phyloP scores from a whole-genome alignment of 768 basidiomycete genomes.

The Candolleomyces eurysporus region DNA sequence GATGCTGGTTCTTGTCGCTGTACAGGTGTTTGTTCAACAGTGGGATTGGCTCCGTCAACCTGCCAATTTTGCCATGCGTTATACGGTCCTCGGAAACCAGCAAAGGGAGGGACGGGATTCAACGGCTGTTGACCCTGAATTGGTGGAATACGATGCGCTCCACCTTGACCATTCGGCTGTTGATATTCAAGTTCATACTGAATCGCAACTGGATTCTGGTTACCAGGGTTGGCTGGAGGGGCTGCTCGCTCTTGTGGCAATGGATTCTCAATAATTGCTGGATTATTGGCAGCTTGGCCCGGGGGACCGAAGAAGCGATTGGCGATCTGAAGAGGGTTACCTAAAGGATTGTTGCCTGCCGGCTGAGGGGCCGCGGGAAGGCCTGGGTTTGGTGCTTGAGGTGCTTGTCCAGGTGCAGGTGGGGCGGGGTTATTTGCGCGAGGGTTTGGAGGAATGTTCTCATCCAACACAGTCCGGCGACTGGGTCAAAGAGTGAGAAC shows the following conservation, averaged over 20 bases:
- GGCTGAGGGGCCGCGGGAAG: constrained; percentile 32
- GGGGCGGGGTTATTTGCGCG: constrained; percentile 17
- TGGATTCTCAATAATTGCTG: constrained; percentile 13
- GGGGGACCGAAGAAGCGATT: constrained; percentile 58
- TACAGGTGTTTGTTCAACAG: not conserved
- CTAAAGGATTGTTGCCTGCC: constrained; percentile 41
- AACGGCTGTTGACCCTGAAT: constrained; percentile 28
- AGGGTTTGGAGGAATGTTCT: constrained; percentile 31
- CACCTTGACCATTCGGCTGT: constrained; percentile 15
- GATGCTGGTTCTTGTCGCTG: not conserved
- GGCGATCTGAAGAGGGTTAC: constrained; percentile 51
- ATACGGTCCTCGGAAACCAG: constrained; percentile 63
- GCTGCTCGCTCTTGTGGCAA: constrained; percentile 12
- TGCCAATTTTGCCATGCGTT: constrained; percentile 70
- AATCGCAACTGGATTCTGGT: constrained; percentile 48
- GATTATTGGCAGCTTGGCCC: constrained; percentile 36
- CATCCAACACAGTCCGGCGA: constrained; percentile 75
- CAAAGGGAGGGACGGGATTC: constrained; percentile 51
- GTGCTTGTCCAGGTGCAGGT: constrained; percentile 20
- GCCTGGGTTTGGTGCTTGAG: constrained; percentile 29
- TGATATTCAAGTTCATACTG: constrained; percentile 67
- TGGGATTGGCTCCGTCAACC: constrained; percentile 24
- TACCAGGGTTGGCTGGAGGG: constrained; percentile 34
- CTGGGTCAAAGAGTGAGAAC: constrained; percentile 33
- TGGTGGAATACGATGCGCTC: constrained; percentile 26